A percentile compares a stretch with the other conserved stretches of the same genome.
These are phyloP conservation scores for Nannochloropsis granulata DNA, from an alignment of 108 stramenopile genomes.

Conservation along the genomic window DNA sequence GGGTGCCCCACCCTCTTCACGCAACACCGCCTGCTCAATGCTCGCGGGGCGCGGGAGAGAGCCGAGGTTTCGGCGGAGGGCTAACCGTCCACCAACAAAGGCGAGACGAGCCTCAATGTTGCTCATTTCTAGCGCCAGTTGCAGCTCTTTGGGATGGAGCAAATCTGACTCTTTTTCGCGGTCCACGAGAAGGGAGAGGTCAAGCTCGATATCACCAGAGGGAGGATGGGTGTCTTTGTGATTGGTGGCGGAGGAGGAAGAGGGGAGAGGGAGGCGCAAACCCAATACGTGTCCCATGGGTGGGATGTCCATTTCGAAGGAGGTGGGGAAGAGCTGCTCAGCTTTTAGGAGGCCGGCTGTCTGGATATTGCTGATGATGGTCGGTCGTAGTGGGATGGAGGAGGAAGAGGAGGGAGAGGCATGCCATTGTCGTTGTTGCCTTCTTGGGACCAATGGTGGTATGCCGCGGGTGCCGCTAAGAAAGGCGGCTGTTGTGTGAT, in stretches of 20 bases:
- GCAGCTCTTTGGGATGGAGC: neutral
- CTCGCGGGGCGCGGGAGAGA: neutral
- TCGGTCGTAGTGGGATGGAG: too few species aligned
- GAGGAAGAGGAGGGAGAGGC: too few species aligned
- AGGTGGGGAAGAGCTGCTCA: neutral
- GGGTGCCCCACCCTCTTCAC: neutral
- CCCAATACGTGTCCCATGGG: neutral
- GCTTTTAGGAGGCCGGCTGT: neutral
- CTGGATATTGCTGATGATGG: too few species aligned
- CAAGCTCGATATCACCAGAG: neutral
- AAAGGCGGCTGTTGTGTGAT: too few species aligned
- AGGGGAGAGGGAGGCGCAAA: neutral
- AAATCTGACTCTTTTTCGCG: neutral
- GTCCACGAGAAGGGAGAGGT: neutral
- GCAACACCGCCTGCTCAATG: neutral
- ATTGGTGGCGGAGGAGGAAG: neutral
- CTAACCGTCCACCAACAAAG: neutral
- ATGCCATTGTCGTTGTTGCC: too few species aligned
- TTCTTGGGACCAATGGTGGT: too few species aligned
- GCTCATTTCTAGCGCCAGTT: neutral
- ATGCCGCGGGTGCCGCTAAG: too few species aligned
- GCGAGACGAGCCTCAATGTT: neutral
- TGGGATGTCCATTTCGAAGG: neutral
- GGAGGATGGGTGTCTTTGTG: neutral
- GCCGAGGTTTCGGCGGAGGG: neutral